Evolutionary conservation across 768 basidiomycete species (phyloP).

Genomic region (Mycena crocata): DNA sequence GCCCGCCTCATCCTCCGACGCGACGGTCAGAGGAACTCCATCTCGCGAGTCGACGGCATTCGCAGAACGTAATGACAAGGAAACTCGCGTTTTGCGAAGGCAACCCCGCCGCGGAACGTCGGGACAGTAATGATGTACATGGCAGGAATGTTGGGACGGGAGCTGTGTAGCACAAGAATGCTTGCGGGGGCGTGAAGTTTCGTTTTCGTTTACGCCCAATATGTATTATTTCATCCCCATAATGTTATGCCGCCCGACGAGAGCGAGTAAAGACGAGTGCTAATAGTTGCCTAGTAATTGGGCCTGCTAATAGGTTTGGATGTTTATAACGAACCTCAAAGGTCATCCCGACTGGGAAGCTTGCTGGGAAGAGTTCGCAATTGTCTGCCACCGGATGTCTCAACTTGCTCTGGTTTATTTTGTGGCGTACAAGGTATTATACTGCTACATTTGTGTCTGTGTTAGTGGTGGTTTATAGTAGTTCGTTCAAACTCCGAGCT

Average conservation of each 20-base stretch:
- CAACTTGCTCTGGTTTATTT: no score
- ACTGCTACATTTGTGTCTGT: neutral
- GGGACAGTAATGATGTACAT: no score
- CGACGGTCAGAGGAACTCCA: neutral
- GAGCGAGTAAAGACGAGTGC: neutral
- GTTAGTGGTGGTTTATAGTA: neutral
- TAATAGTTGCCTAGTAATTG: no score
- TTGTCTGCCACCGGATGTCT: no score
- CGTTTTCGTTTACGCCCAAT: neutral
- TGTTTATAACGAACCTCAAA: no score
- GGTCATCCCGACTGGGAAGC: no score
- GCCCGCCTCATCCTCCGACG: neutral
- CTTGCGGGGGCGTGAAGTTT: neutral
- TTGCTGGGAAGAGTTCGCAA: no score
- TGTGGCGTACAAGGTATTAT: neutral
- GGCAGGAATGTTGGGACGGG: neutral
- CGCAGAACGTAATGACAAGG: neutral
- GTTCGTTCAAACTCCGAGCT: constrained; percentile 8
- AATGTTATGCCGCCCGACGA: neutral
- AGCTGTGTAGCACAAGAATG: neutral
- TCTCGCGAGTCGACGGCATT: neutral
- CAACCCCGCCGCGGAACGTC: no score
- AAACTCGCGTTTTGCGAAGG: neutral
- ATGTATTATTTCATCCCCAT: neutral
- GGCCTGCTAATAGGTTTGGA: no score